Evolutionary conservation across 2,329 filamentous ascomycete genomes (phyloP).

Genomic region (Nannizzia gypsea): DNA sequence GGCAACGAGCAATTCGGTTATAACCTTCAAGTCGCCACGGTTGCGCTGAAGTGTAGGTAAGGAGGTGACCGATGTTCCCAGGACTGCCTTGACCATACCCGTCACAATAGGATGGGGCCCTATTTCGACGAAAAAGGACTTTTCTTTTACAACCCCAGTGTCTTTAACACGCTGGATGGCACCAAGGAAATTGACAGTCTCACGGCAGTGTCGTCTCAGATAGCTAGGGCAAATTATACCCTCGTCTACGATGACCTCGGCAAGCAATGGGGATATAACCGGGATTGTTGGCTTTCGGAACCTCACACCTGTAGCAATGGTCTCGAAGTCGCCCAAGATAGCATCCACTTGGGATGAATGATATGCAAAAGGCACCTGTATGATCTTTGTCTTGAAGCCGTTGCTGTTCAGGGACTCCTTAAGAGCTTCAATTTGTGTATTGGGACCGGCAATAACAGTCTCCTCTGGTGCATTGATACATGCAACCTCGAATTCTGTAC

Average conservation of each 20-base stretch:
- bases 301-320: slow-evolving; percentile 40
- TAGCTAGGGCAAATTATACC: slow-evolving; percentile 12
- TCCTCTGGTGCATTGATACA: slow-evolving; percentile 11
- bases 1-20: slow-evolving; percentile 45
- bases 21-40: slow-evolving; percentile 54
- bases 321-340: slow-evolving; percentile 50
- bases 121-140: slow-evolving; percentile 60
- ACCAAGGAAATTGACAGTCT: slow-evolving; percentile 57
- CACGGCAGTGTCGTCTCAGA: slow-evolving; percentile 50
- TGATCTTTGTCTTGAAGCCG: slow-evolving; percentile 42
- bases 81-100: slow-evolving; percentile 56
- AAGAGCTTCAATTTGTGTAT: slow-evolving; percentile 21
- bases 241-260: slow-evolving; percentile 40
- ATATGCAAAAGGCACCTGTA: slow-evolving; percentile 45
- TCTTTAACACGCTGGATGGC: slow-evolving; percentile 50
- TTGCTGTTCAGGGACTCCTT: slow-evolving; percentile 30
- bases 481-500: slow-evolving; percentile 16
- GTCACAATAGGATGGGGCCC: slow-evolving; percentile 62
- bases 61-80: slow-evolving; percentile 41
- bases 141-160: slow-evolving; percentile 49
- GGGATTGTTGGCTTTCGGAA: slow-evolving; percentile 49
- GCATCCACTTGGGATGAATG: slow-evolving; percentile 55
- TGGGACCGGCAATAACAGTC: slow-evolving; percentile 17
- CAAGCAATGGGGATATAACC: slow-evolving; percentile 56
- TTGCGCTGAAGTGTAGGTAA: slow-evolving; percentile 51